Evolutionary conservation across 768 basidiomycete genomes (phyloP), one percentile per base, ranked within the genome.

Genomic region (Heimioporus sp.): DNA sequence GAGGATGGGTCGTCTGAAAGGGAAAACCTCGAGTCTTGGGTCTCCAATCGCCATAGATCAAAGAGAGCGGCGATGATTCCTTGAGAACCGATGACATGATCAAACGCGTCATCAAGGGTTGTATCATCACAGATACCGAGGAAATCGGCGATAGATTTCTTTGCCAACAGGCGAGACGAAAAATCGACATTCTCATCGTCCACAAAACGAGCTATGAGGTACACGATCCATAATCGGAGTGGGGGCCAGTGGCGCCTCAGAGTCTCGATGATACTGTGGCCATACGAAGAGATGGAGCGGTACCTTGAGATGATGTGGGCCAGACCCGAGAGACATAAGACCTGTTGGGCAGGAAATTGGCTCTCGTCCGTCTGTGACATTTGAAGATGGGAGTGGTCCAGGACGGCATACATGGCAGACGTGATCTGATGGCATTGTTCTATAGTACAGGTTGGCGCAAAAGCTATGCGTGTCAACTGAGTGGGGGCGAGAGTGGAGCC

Each of bases 31-130:
- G 19, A 32, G 19, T 65, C 61, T 24, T 46, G 46, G n/a, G 45
- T 47, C 46, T 65, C 67, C 45, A 67, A 16, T 24, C 45, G 57
- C 67, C 68, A 69, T 31, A 67, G 15, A n/a, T 65, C 55, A 43
- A 69, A 57, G 11, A 69, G 40, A 19, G 57, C 55, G 43, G 57
- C 6, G 9, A 57, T 13, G 40, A 66, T 55, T 15, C 51, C 64
- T 1, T 56, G 56, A 31, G 60, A 61, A 9, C 48, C 21, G 12
- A 59, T 45, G 30, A 67, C 41, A 16, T 35, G 19, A 21, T 61
- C 50, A n/a, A 65, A 60, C 53, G 51, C 30, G 24, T 63, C 44
- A 34, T 28, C 40, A 17, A 67, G 61, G 46, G 46, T 36, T 20
- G 45, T 12, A 34, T 54, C 47, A 12, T 52, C 24, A 39, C 58